These are phyloP conservation scores for Colletotrichum sublineola DNA, from an alignment of 2,329 filamentous ascomycete genomes.

Conservation along the genomic window DNA sequence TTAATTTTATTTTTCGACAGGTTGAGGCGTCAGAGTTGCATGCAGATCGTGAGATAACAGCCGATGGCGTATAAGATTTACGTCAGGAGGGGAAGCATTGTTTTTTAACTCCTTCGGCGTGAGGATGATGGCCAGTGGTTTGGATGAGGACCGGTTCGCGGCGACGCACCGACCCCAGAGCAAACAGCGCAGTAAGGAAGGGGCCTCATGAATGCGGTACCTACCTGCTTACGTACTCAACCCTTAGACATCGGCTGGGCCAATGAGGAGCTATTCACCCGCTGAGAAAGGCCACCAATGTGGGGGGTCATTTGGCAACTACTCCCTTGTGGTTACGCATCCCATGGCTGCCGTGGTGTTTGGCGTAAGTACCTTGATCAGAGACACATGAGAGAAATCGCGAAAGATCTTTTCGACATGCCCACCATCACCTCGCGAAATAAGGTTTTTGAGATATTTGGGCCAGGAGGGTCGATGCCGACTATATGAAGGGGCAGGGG, in stretches of 20 bases:
- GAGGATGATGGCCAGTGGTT: neutral
- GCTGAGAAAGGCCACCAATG: conserved; percentile 23
- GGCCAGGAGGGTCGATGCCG: conserved; percentile 3
- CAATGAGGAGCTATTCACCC: conserved; percentile 20
- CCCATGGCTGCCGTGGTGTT: conserved; percentile 1
- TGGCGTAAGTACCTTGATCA: neutral
- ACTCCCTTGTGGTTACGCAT: conserved; percentile 21
- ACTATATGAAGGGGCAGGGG: conserved; percentile 11
- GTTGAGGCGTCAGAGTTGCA: conserved; percentile 1
- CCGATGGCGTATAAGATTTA: conserved; percentile 5
- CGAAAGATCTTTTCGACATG: neutral
- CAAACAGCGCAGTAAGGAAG: conserved; percentile 1
- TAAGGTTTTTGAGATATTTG: conserved; percentile 10
- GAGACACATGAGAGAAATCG: conserved; percentile 13
- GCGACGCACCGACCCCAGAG: neutral
- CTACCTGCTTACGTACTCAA: conserved; percentile 28
- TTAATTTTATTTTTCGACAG: neutral
- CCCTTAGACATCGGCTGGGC: neutral
- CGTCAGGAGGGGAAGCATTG: neutral
- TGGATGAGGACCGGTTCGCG: neutral
- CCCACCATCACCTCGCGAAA: neutral
- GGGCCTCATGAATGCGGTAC: neutral
- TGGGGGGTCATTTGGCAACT: conserved; percentile 26
- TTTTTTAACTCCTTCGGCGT: neutral
- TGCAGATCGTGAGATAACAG: conserved; percentile 4